These are phyloP conservation scores for Suillus discolor DNA, from an alignment of 768 basidiomycete genomes.

Conservation along the genomic window DNA sequence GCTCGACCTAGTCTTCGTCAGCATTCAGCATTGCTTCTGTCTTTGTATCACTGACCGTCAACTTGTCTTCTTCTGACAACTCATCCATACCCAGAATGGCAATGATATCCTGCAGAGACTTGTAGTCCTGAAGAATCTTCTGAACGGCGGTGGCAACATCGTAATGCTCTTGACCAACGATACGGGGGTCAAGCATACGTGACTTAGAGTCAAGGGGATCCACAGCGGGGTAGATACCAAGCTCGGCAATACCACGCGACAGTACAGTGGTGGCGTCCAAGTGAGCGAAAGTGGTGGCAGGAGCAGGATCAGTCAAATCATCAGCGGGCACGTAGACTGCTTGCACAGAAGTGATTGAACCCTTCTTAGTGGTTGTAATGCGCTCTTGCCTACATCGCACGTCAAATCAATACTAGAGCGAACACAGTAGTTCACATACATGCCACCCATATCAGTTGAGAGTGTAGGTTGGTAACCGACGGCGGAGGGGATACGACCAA, in stretches of 20 bases:
- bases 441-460: constrained; percentile 99
- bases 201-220: constrained; percentile 99
- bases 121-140: constrained; percentile 97
- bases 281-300: constrained; percentile 99
- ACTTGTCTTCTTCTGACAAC: constrained; percentile 99
- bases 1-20: constrained; percentile 69
- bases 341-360: constrained; percentile 99
- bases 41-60: constrained; percentile 67
- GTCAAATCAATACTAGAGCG: constrained; percentile 13
- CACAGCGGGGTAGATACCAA: constrained; percentile 99
- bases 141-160: constrained; percentile 94
- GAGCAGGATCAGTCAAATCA: constrained; percentile 99
- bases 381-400: constrained; percentile 83
- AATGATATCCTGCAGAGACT: constrained; percentile 98
- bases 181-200: constrained; percentile 99
- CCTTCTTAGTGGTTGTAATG: constrained; percentile 99
- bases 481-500: constrained; percentile 99
- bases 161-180: constrained; percentile 94
- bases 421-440: constrained; percentile 55
- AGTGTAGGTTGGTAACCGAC: constrained; percentile 99
- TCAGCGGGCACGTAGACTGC: constrained; percentile 99
- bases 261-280: constrained; percentile 99
- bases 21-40: background rate
- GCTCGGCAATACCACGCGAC: constrained; percentile 98
- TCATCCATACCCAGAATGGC: constrained; percentile 99